Conservation (phyloP, 2,329 filamentous ascomycete genomes). For the Rutstroemia sp. region DNA sequence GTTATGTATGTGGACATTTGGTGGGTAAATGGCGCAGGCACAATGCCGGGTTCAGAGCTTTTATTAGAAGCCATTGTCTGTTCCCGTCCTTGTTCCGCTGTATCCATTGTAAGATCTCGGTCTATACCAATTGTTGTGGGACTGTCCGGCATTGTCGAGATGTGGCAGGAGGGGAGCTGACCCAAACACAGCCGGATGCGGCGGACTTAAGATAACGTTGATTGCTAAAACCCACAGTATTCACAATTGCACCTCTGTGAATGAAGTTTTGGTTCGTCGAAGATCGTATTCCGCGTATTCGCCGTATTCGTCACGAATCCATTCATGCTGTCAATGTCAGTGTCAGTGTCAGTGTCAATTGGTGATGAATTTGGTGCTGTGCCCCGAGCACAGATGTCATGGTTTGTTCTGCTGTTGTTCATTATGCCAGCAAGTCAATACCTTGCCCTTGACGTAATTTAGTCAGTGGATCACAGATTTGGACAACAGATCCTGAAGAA, state of each 20-base stretch:
- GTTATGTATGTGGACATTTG: slow-evolving; percentile 3
- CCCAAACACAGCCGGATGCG: slow-evolving; percentile 3
- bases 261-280: neutral
- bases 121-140: neutral
- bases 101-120: neutral
- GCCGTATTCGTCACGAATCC: too few species aligned
- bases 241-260: neutral
- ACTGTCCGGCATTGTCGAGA: neutral
- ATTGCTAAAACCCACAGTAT: neutral
- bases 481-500: neutral
- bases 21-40: neutral
- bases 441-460: neutral
- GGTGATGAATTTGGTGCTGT: neutral
- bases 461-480: neutral
- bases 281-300: too few species aligned
- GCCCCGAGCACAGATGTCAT: neutral
- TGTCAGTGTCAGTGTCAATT: neutral
- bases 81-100: slow-evolving; percentile 1
- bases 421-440: neutral
- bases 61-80: slow-evolving; percentile 2
- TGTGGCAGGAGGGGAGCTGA: slow-evolving; percentile 4
- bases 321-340: too few species aligned
- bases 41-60: neutral
- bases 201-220: neutral
- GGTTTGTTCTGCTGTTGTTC: neutral